Conservation (phyloP, 495 filamentous ascomycete species). For the Tuber aestivum region DNA sequence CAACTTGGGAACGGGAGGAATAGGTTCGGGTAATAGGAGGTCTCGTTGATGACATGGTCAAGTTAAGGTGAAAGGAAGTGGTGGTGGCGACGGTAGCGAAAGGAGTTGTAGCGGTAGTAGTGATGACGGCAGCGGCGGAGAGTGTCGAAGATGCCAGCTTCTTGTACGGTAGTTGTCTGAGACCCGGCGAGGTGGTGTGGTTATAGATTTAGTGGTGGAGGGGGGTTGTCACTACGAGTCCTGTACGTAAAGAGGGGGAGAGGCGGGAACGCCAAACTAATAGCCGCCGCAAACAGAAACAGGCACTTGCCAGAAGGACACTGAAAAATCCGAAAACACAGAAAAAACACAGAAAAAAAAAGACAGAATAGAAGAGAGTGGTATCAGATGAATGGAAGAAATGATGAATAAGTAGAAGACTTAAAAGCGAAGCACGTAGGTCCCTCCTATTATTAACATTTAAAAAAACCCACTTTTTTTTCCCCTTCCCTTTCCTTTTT, state of each 20-base stretch:
- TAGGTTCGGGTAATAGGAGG: constrained; percentile 37
- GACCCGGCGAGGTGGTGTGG: constrained; percentile 1
- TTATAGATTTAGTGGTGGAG: background rate
- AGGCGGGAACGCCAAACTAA: background rate
- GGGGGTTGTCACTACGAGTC: background rate
- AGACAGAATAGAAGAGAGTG: background rate
- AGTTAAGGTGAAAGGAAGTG: constrained; percentile 17
- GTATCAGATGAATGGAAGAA: constrained; percentile 3
- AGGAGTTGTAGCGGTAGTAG: constrained; percentile 20
- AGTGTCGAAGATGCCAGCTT: constrained; percentile 1
- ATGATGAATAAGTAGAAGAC: constrained; percentile 2
- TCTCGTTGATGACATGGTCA: constrained; percentile 32
- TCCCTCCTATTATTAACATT: constrained; percentile 1
- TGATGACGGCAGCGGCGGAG: constrained; percentile 21
- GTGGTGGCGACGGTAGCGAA: constrained; percentile 19
- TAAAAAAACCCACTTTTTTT: background rate
- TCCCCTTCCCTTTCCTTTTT: background rate
- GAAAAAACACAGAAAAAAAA: too few species aligned
- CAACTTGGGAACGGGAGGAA: constrained; percentile 38
- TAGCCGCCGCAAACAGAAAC: background rate
- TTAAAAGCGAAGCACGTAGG: constrained; percentile 4
- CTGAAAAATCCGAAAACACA: background rate
- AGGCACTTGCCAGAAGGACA: constrained; percentile 3
- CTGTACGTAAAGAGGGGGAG: constrained; percentile 2
- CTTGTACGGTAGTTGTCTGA: constrained; percentile 7